Conservation (phyloP, 1,284 basidiomycete species). For the Irpex sp. region DNA sequence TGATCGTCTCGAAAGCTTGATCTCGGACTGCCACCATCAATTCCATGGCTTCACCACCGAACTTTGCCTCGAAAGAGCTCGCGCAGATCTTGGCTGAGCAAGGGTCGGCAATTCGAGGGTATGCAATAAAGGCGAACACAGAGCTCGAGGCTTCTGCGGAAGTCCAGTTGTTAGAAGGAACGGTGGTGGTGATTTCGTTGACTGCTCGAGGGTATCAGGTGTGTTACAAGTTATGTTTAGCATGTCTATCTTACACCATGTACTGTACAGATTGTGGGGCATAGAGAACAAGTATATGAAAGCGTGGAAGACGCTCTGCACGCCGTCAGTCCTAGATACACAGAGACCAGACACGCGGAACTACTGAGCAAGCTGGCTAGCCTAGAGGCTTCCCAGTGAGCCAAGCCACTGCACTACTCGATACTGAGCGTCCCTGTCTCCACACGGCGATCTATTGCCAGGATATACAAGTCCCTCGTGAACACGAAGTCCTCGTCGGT, state of each 20-base stretch:
- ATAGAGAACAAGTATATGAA: slow-evolving; percentile 40
- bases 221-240: slow-evolving; percentile 10
- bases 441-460: slow-evolving; percentile 38
- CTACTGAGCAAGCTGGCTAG: slow-evolving; percentile 46
- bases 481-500: slow-evolving; percentile 39
- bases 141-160: slow-evolving; percentile 45
- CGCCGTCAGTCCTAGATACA: slow-evolving; percentile 48
- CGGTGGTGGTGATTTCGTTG: slow-evolving; percentile 42
- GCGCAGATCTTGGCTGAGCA: slow-evolving; percentile 53
- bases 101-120: slow-evolving; percentile 50
- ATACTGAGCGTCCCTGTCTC: slow-evolving; percentile 11
- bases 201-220: slow-evolving; percentile 53
- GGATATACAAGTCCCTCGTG: slow-evolving; percentile 54
- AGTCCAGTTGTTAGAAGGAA: slow-evolving; percentile 54
- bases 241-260: not conserved
- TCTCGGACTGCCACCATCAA: not conserved
- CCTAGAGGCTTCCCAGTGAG: slow-evolving; percentile 27
- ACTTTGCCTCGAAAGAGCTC: slow-evolving; percentile 37
- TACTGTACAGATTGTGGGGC: slow-evolving; percentile 14
- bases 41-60: not conserved
- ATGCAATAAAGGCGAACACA: slow-evolving; percentile 31
- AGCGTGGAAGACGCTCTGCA: slow-evolving; percentile 54
- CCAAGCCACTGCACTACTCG: not conserved
- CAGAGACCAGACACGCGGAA: slow-evolving; percentile 39
- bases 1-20: not conserved